Evolutionary conservation across 2,329 filamentous ascomycete species (phyloP).

Genomic region (Pezicula neosporulosa): DNA sequence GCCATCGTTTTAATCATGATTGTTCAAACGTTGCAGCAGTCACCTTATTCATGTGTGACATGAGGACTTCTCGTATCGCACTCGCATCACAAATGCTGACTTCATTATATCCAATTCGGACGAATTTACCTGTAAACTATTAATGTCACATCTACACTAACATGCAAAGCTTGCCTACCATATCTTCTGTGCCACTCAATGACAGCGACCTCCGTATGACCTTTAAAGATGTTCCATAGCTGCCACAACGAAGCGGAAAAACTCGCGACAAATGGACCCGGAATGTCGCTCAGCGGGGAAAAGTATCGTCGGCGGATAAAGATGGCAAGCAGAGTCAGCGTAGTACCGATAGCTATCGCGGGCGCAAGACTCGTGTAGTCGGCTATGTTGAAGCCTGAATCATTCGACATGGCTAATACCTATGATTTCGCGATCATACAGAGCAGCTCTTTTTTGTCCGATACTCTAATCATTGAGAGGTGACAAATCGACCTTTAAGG

Average conservation of each 20-base stretch:
- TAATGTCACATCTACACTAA: too few species aligned
- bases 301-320: slow-evolving; percentile 36
- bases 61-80: slow-evolving; percentile 33
- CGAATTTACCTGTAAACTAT: slow-evolving; percentile 30
- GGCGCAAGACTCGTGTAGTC: too few species aligned
- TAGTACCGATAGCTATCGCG: too few species aligned
- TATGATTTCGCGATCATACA: too few species aligned
- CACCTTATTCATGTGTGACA: slow-evolving; percentile 30
- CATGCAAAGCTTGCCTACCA: slow-evolving; percentile 21
- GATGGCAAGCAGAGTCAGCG: too few species aligned
- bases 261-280: slow-evolving; percentile 37
- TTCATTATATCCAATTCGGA: slow-evolving; percentile 40
- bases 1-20: background rate
- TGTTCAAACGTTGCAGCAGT: background rate
- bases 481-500: too few species aligned
- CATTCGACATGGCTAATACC: too few species aligned
- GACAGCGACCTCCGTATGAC: slow-evolving; percentile 33
- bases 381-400: too few species aligned
- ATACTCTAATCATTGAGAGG: too few species aligned
- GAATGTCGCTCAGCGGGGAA: slow-evolving; percentile 35
- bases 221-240: slow-evolving; percentile 32
- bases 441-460: too few species aligned
- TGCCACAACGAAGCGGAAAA: slow-evolving; percentile 36
- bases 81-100: slow-evolving; percentile 40
- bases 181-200: slow-evolving; percentile 35